Percentiles rank a stretch among this genome's conserved stretches.
These are phyloP conservation scores for Plectosphaerella sp. DNA, from an alignment of 2,329 filamentous ascomycete species.

Conservation along the genomic window DNA sequence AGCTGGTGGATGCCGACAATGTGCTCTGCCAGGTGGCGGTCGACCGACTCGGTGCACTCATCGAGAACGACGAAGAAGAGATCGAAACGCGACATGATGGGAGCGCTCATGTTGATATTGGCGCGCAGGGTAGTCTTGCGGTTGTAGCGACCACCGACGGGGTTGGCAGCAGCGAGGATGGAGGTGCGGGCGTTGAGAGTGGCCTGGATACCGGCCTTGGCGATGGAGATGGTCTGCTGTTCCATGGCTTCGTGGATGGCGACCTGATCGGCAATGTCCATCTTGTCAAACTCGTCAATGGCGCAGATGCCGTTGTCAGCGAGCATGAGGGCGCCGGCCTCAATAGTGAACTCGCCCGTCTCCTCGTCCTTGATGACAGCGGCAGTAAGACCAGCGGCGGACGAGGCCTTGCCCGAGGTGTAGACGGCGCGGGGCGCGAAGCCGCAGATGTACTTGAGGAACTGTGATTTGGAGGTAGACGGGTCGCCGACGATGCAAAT, in stretches of 20 bases:
- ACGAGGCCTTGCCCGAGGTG: slow-evolving; percentile 95
- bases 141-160: slow-evolving; percentile 94
- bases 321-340: slow-evolving; percentile 95
- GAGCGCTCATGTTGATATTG: slow-evolving; percentile 98
- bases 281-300: slow-evolving; percentile 99
- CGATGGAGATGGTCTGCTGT: slow-evolving; percentile 98
- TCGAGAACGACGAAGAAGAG: slow-evolving; percentile 97
- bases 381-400: slow-evolving; percentile 92
- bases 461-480: slow-evolving; percentile 95
- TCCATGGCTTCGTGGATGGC: slow-evolving; percentile 99
- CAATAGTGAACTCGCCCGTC: slow-evolving; percentile 97
- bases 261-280: slow-evolving; percentile 96
- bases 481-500: slow-evolving; percentile 98
- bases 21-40: slow-evolving; percentile 87
- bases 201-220: slow-evolving; percentile 96
- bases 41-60: slow-evolving; percentile 88
- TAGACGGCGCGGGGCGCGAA: slow-evolving; percentile 97
- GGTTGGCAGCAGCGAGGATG: slow-evolving; percentile 94
- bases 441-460: slow-evolving; percentile 95
- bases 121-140: slow-evolving; percentile 87
- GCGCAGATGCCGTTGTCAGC: slow-evolving; percentile 96
- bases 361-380: slow-evolving; percentile 98
- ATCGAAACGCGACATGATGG: slow-evolving; percentile 99
- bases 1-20: slow-evolving; percentile 93
- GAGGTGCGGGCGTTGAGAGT: slow-evolving; percentile 93